Conservation (phyloP, 805 yeast species). For the Nakazawaea populi region DNA sequence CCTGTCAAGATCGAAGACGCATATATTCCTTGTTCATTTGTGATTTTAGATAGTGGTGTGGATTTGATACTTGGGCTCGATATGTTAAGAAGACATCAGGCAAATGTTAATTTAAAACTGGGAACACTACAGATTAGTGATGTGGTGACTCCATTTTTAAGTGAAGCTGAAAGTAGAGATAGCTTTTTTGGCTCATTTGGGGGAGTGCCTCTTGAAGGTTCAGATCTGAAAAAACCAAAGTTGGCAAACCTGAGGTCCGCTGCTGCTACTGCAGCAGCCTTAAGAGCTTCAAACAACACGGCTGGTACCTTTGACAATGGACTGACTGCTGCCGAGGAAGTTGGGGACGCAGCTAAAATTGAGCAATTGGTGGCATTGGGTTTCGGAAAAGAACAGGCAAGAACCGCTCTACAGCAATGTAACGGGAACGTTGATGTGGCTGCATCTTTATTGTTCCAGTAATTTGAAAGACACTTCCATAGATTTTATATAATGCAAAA, state of each 20-base stretch:
- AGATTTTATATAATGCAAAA: too few species aligned
- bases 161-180: constrained; percentile 64
- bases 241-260: constrained; percentile 5
- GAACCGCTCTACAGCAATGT: constrained; percentile 57
- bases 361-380: constrained; percentile 61
- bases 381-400: constrained; percentile 57
- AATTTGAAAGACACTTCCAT: neutral
- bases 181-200: constrained; percentile 15
- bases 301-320: neutral
- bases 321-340: constrained; percentile 3
- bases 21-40: constrained; percentile 61
- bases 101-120: constrained; percentile 64
- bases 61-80: constrained; percentile 86
- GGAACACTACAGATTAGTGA: constrained; percentile 68
- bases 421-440: constrained; percentile 82
- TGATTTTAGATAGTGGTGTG: constrained; percentile 63
- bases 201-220: constrained; percentile 8
- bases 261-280: constrained; percentile 15
- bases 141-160: constrained; percentile 63
- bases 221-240: constrained; percentile 11
- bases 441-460: constrained; percentile 62
- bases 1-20: constrained; percentile 72
- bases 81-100: constrained; percentile 85
- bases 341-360: constrained; percentile 22
- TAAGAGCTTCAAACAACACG: constrained; percentile 14